Evolutionary conservation across 306 rosid species (phyloP).

Genomic region (Fragaria iinumae): DNA sequence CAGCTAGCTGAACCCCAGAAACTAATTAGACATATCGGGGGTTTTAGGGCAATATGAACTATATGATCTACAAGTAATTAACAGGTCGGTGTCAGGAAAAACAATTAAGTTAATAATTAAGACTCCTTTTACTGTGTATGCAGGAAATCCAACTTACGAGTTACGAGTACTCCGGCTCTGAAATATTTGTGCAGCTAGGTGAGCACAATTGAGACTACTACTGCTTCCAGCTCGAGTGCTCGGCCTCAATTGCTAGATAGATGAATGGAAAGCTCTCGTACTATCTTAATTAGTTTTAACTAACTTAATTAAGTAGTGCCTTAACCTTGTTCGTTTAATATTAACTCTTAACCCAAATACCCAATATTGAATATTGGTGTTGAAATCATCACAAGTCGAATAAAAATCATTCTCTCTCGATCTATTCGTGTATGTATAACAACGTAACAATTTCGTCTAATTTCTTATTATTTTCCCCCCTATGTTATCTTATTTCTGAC

Average conservation of each 20-base stretch:
- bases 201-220: background rate
- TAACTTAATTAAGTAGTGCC: background rate
- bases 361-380: background rate
- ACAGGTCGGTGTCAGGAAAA: background rate
- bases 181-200: background rate
- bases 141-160: background rate
- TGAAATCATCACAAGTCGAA: background rate
- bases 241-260: background rate
- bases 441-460: background rate
- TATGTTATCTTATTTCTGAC: background rate
- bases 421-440: background rate
- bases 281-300: background rate
- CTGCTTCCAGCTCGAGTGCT: background rate
- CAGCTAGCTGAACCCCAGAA: background rate
- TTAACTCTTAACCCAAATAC: background rate
- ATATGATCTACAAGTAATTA: background rate
- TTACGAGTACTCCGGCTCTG: background rate
- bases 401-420: background rate
- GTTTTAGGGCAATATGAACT: too few species aligned
- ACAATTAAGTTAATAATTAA: background rate
- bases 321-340: background rate
- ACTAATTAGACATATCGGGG: background rate
- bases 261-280: background rate
- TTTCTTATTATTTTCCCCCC: background rate
- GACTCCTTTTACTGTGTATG: background rate